Conservation (phyloP, 306 rosid genomes). For the Lotus japonicus region DNA sequence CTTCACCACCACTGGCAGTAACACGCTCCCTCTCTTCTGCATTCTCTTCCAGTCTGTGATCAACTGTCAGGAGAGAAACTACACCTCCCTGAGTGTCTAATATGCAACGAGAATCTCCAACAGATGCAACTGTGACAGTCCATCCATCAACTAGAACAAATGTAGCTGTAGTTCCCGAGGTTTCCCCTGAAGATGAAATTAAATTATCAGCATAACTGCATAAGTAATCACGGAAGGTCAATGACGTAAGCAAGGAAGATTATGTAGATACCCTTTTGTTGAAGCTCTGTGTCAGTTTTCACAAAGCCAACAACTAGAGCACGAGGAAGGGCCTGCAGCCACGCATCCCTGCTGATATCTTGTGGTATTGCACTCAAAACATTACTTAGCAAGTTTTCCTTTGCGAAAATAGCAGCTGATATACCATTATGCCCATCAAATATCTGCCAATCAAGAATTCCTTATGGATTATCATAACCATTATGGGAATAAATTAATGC, state of each 20-base stretch:
- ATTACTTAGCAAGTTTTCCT: conserved; percentile 71
- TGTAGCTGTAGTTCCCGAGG: conserved; percentile 98
- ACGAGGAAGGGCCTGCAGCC: conserved; percentile 97
- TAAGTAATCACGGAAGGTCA: conserved; percentile 2
- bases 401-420: conserved; percentile 89
- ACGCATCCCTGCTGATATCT: conserved; percentile 81
- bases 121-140: conserved; percentile 98
- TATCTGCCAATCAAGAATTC: conserved; percentile 55
- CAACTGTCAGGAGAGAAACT: conserved; percentile 92
- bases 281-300: conserved; percentile 97
- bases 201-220: conserved; percentile 6
- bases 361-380: conserved; percentile 91
- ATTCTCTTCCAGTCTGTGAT: conserved; percentile 94
- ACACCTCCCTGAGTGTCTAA: conserved; percentile 90
- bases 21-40: conserved; percentile 95
- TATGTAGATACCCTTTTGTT: conserved; percentile 62
- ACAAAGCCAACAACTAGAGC: conserved; percentile 96
- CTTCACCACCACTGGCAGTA: conserved; percentile 99
- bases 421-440: conserved; percentile 98
- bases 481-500: conserved; percentile 19
- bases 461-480: conserved; percentile 31
- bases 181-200: conserved; percentile 63
- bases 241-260: neutral
- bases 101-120: conserved; percentile 98
- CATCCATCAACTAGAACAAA: conserved; percentile 86